Evolutionary conservation across 306 rosid genomes (phyloP), one percentile per base, ranked within the genome.

Genomic region (Phaseolus lunatus): DNA sequence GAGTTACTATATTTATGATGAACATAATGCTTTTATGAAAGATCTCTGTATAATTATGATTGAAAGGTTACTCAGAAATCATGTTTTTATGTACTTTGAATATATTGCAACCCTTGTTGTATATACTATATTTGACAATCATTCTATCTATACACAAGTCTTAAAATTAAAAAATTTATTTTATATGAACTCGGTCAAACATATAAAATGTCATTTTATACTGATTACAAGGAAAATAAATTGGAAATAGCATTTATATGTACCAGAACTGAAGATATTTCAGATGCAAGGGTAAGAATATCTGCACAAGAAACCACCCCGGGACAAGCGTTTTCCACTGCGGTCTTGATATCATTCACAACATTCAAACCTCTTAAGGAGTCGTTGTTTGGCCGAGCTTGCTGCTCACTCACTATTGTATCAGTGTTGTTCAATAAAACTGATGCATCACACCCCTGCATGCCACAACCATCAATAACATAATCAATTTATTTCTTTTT

Each of bases 381-480:
- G 78, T 85, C 79, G 6, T 54, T 82, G 44, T 88, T 88, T 24
- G 64, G 69, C 0, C 0, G 0, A 5, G 89, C 85, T 9, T 29
- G 44, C 70, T 88, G 86, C 15, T 88, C 91, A 16, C 89, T 88
- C 58, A 20, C 81, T 23, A 88, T 88, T 0, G 86, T 78, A 0
- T 45, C 70, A 0, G 84, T 81, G 77, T 85, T 31, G 78, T 88
- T 85, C 86, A 88, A 29, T 54, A 88, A 79, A 31, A 88, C 11
- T n/a, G 92, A 88, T 66, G 44, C 92, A 11, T 88, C 92, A 74
- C 92, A 88, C 0, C 92, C 92, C 92, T 88, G 72, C 16, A 61
- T 80, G 56, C 9, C 77, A 47, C 19, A 52, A 49, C 0, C 26
- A 35, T 33, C 23, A 15, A 29, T 12, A 63, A 63, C 48, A 63